A percentile compares a stretch with the other conserved stretches of the same genome.
These are phyloP conservation scores for Aspergillus pseudonomiae DNA, from an alignment of 2,329 filamentous ascomycete genomes.

Conservation along the genomic window DNA sequence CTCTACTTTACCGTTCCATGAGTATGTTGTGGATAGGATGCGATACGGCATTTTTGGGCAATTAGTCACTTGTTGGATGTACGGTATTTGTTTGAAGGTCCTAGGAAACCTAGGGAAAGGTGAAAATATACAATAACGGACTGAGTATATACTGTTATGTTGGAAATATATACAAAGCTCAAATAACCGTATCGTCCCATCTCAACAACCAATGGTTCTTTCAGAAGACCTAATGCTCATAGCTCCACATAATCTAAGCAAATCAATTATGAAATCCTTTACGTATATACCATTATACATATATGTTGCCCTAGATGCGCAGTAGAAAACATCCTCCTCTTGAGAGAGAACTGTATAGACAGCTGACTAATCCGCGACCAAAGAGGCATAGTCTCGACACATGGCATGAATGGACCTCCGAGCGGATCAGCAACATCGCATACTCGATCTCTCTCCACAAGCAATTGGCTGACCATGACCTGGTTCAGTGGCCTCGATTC, in stretches of 20 bases:
- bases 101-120: no score
- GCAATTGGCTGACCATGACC: constrained; percentile 9
- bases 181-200: no score
- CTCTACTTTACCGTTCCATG: no score
- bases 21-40: no score
- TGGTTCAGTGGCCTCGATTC: not conserved
- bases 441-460: constrained; percentile 7
- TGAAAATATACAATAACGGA: no score
- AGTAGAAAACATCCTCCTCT: no score
- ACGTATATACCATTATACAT: not conserved
- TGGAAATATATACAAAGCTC: no score
- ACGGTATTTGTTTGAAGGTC: no score
- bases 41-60: no score
- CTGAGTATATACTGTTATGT: no score
- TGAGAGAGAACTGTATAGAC: not conserved
- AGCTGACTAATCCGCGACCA: constrained; percentile 4
- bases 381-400: constrained; percentile 9
- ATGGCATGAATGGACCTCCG: constrained; percentile 18
- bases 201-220: not conserved
- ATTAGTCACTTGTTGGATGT: no score
- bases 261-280: no score
- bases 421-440: constrained; percentile 8
- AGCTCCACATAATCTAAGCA: not conserved
- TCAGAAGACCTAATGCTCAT: not conserved
- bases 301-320: not conserved